Evolutionary conservation across 257 asterid species (phyloP), one percentile per base, ranked within the genome.

Genomic region (Solanum tacnaense): DNA sequence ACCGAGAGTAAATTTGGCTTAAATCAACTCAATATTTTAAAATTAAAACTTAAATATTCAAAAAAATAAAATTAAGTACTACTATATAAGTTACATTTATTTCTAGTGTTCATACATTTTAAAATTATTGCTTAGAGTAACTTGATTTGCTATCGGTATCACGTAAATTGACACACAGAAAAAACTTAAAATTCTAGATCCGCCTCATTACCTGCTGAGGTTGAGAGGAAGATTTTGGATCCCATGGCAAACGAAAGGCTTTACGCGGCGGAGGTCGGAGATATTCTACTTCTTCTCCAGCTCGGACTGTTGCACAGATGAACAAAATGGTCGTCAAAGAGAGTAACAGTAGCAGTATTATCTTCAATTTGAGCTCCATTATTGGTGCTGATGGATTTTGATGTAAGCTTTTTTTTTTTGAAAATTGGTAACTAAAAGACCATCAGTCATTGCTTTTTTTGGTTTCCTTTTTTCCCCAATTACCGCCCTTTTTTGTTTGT

Each of bases 211-310:
- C 98, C 98, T 96, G 99, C 35, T 93, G 92, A 89, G 98, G 97
- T 31, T 87, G 90, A 41, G 96, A 88, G 38, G 95, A 89, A 75
- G 92, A 87, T 71, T 90, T 89, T 36, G 88, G 88, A 78, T 71
- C 31, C 96, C 92, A 89, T 5, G 96, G 94, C 58, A 94, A 92
- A 75, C 88, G 91, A 27, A 96, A 91, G 27, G 89, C 87, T 86
- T 92, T 89, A 71, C 98, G 95, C 35, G 98, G 96, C 62, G 92
- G 94, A 12, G 98, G 98, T 56, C 99, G 86, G 31, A 93, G 88
- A 68, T 96, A 96, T 35, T 95, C 94, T 3, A 88, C 91, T 18
- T 92, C 91, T 18, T 92, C 41, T 27, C 89, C 88, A 29, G 91
- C 41, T 31, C 91, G 84, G 29, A 38, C 75, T 38, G 84, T 32